Evolutionary conservation across 768 basidiomycete species (phyloP).

Genomic region (Mycena rosella): DNA sequence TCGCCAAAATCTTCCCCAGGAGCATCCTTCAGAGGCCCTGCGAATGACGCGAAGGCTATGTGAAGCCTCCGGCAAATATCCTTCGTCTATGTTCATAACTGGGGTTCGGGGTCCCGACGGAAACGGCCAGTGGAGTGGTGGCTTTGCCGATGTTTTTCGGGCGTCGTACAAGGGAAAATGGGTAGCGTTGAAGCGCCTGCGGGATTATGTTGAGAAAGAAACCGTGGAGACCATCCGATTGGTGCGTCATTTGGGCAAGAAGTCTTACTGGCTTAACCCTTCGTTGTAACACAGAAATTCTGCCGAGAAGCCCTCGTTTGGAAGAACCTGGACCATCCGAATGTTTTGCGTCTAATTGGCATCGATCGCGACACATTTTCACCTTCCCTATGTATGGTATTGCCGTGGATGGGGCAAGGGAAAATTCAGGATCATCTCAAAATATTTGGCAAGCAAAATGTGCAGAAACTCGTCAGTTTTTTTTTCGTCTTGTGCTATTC

Average conservation of each 20-base stretch:
- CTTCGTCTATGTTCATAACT: conserved; percentile 34
- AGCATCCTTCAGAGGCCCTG: conserved; percentile 13
- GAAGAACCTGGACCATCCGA: conserved; percentile 45
- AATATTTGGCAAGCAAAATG: conserved; percentile 38
- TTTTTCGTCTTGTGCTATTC: neutral
- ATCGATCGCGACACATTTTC: conserved; percentile 44
- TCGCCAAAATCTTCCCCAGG: neutral
- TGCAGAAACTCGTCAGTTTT: conserved; percentile 35
- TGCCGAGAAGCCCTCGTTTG: conserved; percentile 47
- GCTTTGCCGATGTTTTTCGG: conserved; percentile 40
- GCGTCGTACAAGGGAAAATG: conserved; percentile 22
- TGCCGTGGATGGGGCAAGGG: conserved; percentile 47
- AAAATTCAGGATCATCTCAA: conserved; percentile 41
- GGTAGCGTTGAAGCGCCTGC: conserved; percentile 22
- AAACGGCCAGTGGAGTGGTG: conserved; percentile 31
- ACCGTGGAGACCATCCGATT: conserved; percentile 8
- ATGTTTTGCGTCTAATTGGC: conserved; percentile 47
- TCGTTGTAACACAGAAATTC: conserved; percentile 40
- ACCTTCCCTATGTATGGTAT: conserved; percentile 43
- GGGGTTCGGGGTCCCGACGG: conserved; percentile 28
- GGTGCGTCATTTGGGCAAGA: neutral
- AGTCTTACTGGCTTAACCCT: neutral
- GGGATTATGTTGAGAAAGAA: neutral
- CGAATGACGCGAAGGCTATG: conserved; percentile 36
- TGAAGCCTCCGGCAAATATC: conserved; percentile 31